Evolutionary conservation across 805 yeast genomes (phyloP).

Genomic region (Torulaspora quercuum): DNA sequence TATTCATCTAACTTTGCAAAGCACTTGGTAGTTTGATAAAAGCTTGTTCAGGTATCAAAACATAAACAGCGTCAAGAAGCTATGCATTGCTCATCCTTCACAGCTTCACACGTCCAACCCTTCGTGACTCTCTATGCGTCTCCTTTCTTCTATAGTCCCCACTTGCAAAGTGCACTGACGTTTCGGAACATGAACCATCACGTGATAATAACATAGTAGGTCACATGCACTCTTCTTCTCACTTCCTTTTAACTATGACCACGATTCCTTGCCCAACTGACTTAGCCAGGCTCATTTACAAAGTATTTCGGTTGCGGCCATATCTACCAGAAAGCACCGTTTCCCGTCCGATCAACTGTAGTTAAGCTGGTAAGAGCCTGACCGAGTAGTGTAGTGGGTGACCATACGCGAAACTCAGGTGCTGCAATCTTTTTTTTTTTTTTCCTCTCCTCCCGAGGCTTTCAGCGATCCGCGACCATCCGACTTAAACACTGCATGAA

Average conservation of each 20-base stretch:
- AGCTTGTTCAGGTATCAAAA: no score
- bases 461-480: no score
- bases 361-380: slow-evolving; percentile 56
- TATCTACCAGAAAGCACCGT: slow-evolving; percentile 58
- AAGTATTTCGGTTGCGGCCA: slow-evolving; percentile 52
- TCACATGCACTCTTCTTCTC: neutral
- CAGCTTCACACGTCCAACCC: no score
- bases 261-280: neutral
- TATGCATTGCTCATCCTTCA: no score
- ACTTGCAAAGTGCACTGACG: no score
- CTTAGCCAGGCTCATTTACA: neutral
- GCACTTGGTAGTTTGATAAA: no score
- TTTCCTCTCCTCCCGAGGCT: no score
- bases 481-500: no score
- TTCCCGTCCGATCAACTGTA: slow-evolving; percentile 61
- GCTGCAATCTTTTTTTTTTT: slow-evolving; percentile 44
- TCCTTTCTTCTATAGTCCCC: no score
- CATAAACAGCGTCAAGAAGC: no score
- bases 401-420: slow-evolving; percentile 56
- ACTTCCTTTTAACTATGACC: neutral
- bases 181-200: neutral
- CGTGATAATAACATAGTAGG: neutral
- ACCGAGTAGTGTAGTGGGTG: slow-evolving; percentile 57
- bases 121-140: slow-evolving; percentile 33
- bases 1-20: no score